Evolutionary conservation across 306 rosid genomes (phyloP).

Genomic region (Hippophae rhamnoides): DNA sequence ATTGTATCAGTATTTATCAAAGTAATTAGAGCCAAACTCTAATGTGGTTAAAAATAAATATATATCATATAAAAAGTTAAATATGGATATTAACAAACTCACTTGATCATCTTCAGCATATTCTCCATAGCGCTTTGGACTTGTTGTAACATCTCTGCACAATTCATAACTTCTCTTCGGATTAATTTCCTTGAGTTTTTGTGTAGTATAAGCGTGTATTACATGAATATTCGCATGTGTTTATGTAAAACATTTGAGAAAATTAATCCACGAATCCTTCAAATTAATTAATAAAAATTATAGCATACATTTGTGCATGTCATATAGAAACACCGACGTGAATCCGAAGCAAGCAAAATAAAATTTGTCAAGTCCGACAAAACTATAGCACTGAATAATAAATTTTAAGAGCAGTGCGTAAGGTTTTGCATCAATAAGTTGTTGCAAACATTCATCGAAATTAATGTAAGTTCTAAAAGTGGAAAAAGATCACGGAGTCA

Average conservation of each 20-base stretch:
- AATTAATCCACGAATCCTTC: too few relatives aligned
- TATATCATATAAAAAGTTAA: not conserved
- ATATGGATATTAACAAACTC: not conserved
- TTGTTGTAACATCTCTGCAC: constrained; percentile 52
- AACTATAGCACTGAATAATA: not conserved
- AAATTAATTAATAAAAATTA: too few relatives aligned
- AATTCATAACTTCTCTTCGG: not conserved
- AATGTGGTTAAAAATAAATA: not conserved
- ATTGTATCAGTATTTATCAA: not conserved
- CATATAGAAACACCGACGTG: too few relatives aligned
- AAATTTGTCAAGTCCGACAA: too few relatives aligned
- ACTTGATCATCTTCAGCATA: constrained; percentile 68
- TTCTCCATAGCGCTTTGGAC: constrained; percentile 60
- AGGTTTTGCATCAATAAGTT: too few relatives aligned
- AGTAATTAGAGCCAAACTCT: not conserved
- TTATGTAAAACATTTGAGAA: too few relatives aligned
- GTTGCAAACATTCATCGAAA: not conserved
- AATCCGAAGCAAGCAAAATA: too few relatives aligned
- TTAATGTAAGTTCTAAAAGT: not conserved
- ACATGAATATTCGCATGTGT: not conserved
- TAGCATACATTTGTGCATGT: too few relatives aligned
- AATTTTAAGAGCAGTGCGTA: not conserved
- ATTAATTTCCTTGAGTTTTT: not conserved
- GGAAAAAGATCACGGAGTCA: not conserved
- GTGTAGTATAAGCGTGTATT: not conserved